A percentile compares a stretch with the other conserved stretches of the same genome.
phyloP scores from a whole-genome alignment of 2,329 filamentous ascomycete genomes.

The Anthostomella pinea region DNA sequence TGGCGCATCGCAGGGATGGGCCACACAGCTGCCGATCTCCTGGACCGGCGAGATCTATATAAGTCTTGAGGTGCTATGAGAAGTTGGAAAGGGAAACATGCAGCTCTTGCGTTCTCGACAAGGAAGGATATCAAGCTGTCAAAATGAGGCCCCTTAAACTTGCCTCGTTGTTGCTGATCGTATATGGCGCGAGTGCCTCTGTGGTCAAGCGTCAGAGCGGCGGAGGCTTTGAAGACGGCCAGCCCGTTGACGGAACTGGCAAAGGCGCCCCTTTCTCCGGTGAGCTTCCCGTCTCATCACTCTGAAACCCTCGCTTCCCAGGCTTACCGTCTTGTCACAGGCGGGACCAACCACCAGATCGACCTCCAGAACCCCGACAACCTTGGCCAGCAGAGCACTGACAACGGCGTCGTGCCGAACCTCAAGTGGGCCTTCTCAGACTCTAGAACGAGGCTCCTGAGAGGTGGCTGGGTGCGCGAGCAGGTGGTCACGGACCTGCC shows the following conservation, averaged over 20 bases:
- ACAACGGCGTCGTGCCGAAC: conserved; percentile 62
- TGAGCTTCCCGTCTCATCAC: conserved; percentile 29
- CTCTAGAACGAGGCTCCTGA: conserved; percentile 59
- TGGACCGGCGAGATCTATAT: too few relatives aligned
- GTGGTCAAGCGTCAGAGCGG: conserved; percentile 25
- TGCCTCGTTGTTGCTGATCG: conserved; percentile 18
- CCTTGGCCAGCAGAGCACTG: conserved; percentile 59
- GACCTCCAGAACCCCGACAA: conserved; percentile 64
- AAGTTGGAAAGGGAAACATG: too few relatives aligned
- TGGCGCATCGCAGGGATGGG: too few relatives aligned
- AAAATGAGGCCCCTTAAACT: conserved; percentile 22
- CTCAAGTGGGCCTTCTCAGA: conserved; percentile 69
- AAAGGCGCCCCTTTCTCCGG: conserved; percentile 59
- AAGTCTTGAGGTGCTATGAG: too few relatives aligned
- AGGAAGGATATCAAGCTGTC: background rate
- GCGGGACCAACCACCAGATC: conserved; percentile 60
- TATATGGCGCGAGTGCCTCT: conserved; percentile 15
- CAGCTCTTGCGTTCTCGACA: too few relatives aligned
- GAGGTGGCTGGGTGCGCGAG: conserved; percentile 64
- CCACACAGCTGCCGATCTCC: background rate
- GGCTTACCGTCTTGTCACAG: conserved; percentile 35
- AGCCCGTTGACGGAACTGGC: conserved; percentile 55
- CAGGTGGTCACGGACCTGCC: conserved; percentile 67
- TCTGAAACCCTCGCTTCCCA: background rate
- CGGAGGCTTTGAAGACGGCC: conserved; percentile 45